A percentile compares a stretch with the other conserved stretches of the same genome.
phyloP scores from a whole-genome alignment of 371 early-diverging fungal species.

The Actinomucor elegans region DNA sequence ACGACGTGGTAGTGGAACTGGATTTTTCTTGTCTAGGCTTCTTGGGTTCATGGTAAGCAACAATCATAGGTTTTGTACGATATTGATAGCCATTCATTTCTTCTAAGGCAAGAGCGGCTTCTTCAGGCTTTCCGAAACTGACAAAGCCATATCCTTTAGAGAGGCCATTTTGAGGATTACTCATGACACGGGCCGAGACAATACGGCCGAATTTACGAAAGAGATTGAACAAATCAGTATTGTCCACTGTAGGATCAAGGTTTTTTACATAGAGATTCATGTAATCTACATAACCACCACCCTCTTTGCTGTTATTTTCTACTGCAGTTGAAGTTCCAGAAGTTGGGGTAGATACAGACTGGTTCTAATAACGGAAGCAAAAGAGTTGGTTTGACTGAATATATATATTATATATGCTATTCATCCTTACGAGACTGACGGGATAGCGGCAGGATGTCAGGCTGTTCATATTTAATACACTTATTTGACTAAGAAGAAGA shows the following conservation, averaged over 20 bases:
- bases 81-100: slow-evolving; percentile 36
- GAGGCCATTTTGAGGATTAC: slow-evolving; percentile 37
- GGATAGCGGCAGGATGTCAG: neutral
- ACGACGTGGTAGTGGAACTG: slow-evolving; percentile 18
- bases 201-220: slow-evolving; percentile 47
- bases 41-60: slow-evolving; percentile 50
- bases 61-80: slow-evolving; percentile 31
- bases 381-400: neutral
- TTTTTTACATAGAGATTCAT: slow-evolving; percentile 50
- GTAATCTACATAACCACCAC: slow-evolving; percentile 22
- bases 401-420: too few species aligned
- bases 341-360: slow-evolving; percentile 4
- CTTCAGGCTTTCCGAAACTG: slow-evolving; percentile 40
- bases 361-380: neutral
- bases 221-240: slow-evolving; percentile 36
- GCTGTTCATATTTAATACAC: slow-evolving; percentile 3
- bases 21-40: slow-evolving; percentile 39
- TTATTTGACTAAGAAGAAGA: slow-evolving; percentile 7
- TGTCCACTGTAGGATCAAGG: slow-evolving; percentile 38
- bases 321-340: neutral
- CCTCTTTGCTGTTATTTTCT: slow-evolving; percentile 2
- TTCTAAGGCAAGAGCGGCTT: slow-evolving; percentile 36
- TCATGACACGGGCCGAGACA: slow-evolving; percentile 51
- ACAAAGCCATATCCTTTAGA: slow-evolving; percentile 52
- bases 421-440: neutral